Base-by-base conservation (phyloP, 2,329 filamentous ascomycete genomes). In the Ilyonectria mors-panacis region DNA sequence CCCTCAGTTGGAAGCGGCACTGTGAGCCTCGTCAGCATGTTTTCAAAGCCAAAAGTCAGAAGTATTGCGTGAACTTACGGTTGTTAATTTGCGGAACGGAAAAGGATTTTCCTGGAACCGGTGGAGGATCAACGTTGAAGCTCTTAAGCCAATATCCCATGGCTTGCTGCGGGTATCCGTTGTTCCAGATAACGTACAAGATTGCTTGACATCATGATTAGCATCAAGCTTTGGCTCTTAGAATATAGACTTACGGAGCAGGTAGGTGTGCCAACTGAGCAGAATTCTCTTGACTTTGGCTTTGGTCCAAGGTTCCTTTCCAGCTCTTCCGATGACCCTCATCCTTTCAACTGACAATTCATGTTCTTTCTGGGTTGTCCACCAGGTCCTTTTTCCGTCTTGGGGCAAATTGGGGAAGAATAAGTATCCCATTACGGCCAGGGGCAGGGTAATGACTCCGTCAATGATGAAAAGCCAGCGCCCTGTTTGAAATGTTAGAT, bases 141-240 rank as follows among this genome's bases (percentile, higher is more conserved):
- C 69, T 71, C 53, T 71, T 71, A 10, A 71, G n/a, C 69, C 69
- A 71, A 58, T 65, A 71, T 3, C 69, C 69, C 69, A 71, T 71
- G 12, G 59, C 68, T 10, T 39, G 33, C 17, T 70, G 69, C 1
- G 69, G 69, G 23, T 44, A 60, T 23, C 61, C 69, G 10, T 71
- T 71, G 19, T 71, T 71, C 69, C 69, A 71, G n/a, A 71, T 39
- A 26, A 71, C 42, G 6, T 71, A 71, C 3, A 71, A 42, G 6
- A 70, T 6, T 1, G 69, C 69, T 71, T 15, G 19, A 15, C 1
- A 28, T 10, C 4, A 17, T 21, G 2, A 30, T 63, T 17, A 65
- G 26, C 26, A 26, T 26, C 26, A 26, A 6, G 63, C 8, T 35
- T 8, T 4, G 5, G 1, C 12, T 15, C 8, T 23, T 4, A 6